Evolutionary conservation across 306 rosid species (phyloP), one percentile per base, ranked within the genome.

Genomic region (Calophaca sinica): DNA sequence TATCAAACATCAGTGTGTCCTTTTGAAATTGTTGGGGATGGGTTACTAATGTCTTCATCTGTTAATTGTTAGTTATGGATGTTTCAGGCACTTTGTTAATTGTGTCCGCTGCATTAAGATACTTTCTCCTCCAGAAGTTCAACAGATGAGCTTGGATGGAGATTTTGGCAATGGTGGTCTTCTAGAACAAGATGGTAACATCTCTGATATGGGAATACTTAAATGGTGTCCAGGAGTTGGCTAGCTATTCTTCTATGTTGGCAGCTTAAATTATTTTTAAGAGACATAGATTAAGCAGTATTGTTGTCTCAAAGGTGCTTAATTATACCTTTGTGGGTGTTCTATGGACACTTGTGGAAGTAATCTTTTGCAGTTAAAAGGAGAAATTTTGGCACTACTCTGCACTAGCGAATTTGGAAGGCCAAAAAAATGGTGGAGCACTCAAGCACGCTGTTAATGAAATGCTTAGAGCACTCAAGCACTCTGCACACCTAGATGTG

Each of bases 141-240:
- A 91, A 80, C 97, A 88, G 67, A 89, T 94, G 98, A 94, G 98
- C 71, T 74, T 94, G 86, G 97, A 91, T 68, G 98, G 94, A 66
- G 96, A 89, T 83, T 86, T 91, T 54, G 90, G 93, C 42, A 87
- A 82, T 12, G 87, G 88, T 3, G 87, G 86, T 78, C 91, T 87
- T 66, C 89, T 82, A 60, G 91, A 91, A 81, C 98, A 94, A 87
- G 93, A 97, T 54, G 88, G 96, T 87, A 94, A 97, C 82, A 89
- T 97, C 82, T 89, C 98, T 2, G 98, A 91, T 11, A 96, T 0
- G 96, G 91, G 76, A 89, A 89, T 70, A 87, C 92, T 77, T 93
- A 70, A 62, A 76, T 68, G 80, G 65, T 53, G 60, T 60, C 67
- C 10, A n/a, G 52, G 58, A 71, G 72, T 70, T 4, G 26, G 66